Conservation (phyloP, 75 land plant genomes). For the Chamaecyparis obtusa region DNA sequence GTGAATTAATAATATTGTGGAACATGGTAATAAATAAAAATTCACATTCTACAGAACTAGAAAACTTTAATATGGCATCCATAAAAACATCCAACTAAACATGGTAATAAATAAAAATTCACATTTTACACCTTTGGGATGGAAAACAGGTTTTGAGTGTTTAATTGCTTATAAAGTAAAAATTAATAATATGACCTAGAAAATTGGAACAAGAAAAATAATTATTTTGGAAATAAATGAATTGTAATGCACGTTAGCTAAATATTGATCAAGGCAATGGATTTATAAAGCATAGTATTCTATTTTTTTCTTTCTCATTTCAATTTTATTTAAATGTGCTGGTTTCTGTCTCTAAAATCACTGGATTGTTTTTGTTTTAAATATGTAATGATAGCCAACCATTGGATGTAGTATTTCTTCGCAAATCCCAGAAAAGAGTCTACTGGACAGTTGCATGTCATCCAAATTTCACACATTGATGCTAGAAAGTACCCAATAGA, state of each 20-base stretch:
- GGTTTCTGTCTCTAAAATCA: background rate
- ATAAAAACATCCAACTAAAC: background rate
- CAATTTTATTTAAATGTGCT: background rate
- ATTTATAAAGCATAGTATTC: background rate
- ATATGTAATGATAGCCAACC: conserved; percentile 31
- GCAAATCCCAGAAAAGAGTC: conserved; percentile 31
- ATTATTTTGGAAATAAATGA: background rate
- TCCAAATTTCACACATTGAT: conserved; percentile 51
- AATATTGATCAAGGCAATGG: background rate
- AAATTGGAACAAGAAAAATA: background rate
- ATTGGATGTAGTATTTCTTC: conserved; percentile 44
- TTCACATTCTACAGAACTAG: background rate
- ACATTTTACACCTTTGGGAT: background rate
- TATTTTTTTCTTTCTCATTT: background rate
- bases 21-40: background rate
- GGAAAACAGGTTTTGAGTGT: background rate
- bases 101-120: too few species aligned
- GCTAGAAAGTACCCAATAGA: conserved; percentile 56
- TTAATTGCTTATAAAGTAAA: background rate
- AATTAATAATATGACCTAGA: background rate
- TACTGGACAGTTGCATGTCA: conserved; percentile 24
- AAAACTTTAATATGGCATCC: background rate
- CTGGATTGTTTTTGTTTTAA: background rate
- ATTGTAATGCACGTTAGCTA: background rate
- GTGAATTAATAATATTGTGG: background rate